A percentile compares a stretch with the other conserved stretches of the same genome.
Conservation (phyloP, 2,329 filamentous ascomycete genomes). For the Beauveria sp. region DNA sequence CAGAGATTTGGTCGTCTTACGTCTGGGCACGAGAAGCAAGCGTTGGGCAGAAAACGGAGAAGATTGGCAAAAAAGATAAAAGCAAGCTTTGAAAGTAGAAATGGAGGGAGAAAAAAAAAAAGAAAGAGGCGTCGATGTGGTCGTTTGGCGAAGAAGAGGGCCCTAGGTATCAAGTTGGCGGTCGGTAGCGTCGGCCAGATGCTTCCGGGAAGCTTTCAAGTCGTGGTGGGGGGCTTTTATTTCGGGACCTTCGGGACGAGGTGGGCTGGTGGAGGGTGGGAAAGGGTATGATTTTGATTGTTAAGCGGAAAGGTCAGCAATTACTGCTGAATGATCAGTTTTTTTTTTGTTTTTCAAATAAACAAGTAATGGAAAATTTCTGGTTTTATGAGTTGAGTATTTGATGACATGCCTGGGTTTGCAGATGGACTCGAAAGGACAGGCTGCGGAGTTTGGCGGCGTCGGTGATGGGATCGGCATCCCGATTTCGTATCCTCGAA, state of each 20-base stretch:
- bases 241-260: constrained; percentile 8
- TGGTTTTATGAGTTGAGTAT: no score
- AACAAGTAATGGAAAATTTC: no score
- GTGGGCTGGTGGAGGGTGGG: background rate
- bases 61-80: no score
- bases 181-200: background rate
- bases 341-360: no score
- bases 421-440: no score
- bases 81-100: background rate
- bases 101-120: background rate
- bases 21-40: no score
- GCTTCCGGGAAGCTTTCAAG: background rate
- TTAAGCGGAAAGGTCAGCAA: background rate
- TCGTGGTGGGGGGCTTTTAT: background rate
- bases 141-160: background rate
- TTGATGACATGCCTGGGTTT: no score
- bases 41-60: no score
- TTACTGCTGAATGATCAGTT: no score
- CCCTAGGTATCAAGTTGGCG: background rate
- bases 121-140: no score
- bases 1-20: no score
- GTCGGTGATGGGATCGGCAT: background rate
- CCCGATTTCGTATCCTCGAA: constrained; percentile 4
- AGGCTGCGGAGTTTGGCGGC: background rate
- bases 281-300: background rate